Percentiles rank a stretch among this genome's conserved stretches.
phyloP scores from a whole-genome alignment of 2,329 filamentous ascomycete genomes.

The Aspergillus udagawae region DNA sequence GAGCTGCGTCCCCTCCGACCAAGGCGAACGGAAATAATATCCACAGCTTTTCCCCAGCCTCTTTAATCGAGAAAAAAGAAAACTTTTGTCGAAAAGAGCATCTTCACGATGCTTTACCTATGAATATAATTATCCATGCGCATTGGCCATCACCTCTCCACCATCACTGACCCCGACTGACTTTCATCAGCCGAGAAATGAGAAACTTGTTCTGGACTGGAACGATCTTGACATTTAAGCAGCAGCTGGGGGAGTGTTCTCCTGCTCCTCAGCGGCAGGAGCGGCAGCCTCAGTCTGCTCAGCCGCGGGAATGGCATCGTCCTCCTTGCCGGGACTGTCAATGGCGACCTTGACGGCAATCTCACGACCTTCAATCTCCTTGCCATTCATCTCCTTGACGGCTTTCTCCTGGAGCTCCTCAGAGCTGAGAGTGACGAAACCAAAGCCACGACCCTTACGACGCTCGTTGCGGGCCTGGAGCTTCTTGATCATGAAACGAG shows the following conservation, averaged over 20 bases:
- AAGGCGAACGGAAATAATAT: slow-evolving; percentile 25
- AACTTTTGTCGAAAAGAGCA: slow-evolving; percentile 6
- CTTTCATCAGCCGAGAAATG: background rate
- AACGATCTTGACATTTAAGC: slow-evolving; percentile 30
- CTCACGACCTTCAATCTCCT: slow-evolving; percentile 97
- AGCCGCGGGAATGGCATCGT: slow-evolving; percentile 59
- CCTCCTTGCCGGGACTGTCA: slow-evolving; percentile 98
- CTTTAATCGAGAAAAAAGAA: slow-evolving; percentile 7
- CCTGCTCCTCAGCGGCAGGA: background rate
- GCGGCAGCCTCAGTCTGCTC: slow-evolving; percentile 36
- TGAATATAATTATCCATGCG: slow-evolving; percentile 23
- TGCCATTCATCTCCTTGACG: slow-evolving; percentile 97
- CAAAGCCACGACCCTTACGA: slow-evolving; percentile 98
- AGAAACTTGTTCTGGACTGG: slow-evolving; percentile 13
- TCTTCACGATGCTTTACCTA: slow-evolving; percentile 17
- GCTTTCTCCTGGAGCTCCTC: slow-evolving; percentile 98
- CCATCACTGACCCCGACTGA: slow-evolving; percentile 2
- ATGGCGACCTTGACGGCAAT: slow-evolving; percentile 99
- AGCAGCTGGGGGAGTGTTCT: slow-evolving; percentile 32
- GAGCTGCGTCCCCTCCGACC: slow-evolving; percentile 10
- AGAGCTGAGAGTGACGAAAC: slow-evolving; percentile 91
- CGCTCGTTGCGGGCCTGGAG: slow-evolving; percentile 95
- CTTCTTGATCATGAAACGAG: slow-evolving; percentile 99
- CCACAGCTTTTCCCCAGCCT: slow-evolving; percentile 12
- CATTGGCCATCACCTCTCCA: slow-evolving; percentile 2